phyloP scores from a whole-genome alignment of 2,329 filamentous ascomycete species.

The Botrytis porri region DNA sequence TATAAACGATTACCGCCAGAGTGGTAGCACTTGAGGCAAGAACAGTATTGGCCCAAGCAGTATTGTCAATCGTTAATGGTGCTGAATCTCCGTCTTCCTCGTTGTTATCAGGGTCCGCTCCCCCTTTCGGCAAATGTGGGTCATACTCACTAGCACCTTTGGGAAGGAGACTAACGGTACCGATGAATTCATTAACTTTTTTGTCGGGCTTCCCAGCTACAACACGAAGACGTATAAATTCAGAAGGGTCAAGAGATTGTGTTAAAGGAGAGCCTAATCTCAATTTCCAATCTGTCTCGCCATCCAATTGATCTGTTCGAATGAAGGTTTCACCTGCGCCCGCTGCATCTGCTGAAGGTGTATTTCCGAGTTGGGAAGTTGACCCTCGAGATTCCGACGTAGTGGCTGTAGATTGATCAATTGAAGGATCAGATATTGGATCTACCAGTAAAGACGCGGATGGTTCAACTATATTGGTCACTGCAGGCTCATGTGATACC shows the following conservation, averaged over 20 bases:
- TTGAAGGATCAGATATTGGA: conserved; percentile 35
- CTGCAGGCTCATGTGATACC: conserved; percentile 21
- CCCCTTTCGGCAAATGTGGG: conserved; percentile 39
- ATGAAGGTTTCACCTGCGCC: conserved; percentile 84
- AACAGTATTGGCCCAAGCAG: conserved; percentile 97
- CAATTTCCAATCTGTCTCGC: conserved; percentile 98
- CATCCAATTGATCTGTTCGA: conserved; percentile 92
- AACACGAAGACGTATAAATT: conserved; percentile 68
- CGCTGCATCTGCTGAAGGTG: conserved; percentile 33
- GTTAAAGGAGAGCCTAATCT: conserved; percentile 82
- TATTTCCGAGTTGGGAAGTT: conserved; percentile 32
- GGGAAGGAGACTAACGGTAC: conserved; percentile 75
- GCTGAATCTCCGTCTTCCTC: conserved; percentile 52
- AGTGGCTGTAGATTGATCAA: conserved; percentile 29
- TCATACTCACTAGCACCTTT: conserved; percentile 51
- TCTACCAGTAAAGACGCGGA: conserved; percentile 34
- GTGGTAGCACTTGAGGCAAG: conserved; percentile 90
- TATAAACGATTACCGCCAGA: conserved; percentile 88
- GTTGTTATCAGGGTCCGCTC: conserved; percentile 29
- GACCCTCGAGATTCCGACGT: conserved; percentile 28
- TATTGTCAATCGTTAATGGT: conserved; percentile 90
- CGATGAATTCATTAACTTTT: conserved; percentile 91
- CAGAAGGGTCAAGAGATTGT: conserved; percentile 69
- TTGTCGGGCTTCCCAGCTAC: conserved; percentile 88
- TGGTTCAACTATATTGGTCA: not conserved